Percentiles rank a stretch among this genome's conserved stretches.
Conservation (phyloP, 2,329 filamentous ascomycete genomes). For the Xylariaceae sp. region DNA sequence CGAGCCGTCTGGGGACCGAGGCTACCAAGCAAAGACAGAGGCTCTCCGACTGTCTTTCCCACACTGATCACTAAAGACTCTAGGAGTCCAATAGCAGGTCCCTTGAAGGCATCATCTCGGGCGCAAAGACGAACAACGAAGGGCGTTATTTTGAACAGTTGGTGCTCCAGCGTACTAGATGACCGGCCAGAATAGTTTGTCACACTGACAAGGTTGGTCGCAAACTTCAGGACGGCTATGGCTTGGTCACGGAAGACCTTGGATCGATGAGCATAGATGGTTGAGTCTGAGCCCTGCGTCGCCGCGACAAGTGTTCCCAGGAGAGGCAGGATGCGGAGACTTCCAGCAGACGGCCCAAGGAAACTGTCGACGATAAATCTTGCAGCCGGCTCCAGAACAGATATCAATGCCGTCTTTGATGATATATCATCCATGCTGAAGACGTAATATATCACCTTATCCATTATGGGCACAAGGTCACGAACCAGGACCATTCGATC, state of each 20-base stretch:
- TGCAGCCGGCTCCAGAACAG: constrained; percentile 66
- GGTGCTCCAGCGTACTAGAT: constrained; percentile 63
- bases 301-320: constrained; percentile 63
- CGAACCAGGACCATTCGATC: constrained; percentile 66
- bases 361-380: constrained; percentile 73
- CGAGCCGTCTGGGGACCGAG: constrained; percentile 77
- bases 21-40: constrained; percentile 89
- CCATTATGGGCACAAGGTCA: constrained; percentile 63
- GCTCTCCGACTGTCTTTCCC: constrained; percentile 62
- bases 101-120: constrained; percentile 59
- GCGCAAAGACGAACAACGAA: constrained; percentile 73
- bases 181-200: constrained; percentile 59
- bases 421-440: constrained; percentile 67
- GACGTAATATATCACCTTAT: constrained; percentile 64
- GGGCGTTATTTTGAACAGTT: constrained; percentile 75
- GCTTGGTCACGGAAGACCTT: constrained; percentile 58
- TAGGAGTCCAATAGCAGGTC: constrained; percentile 62
- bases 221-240: constrained; percentile 58
- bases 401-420: constrained; percentile 44
- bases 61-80: constrained; percentile 68
- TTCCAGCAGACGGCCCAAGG: constrained; percentile 61
- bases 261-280: constrained; percentile 52
- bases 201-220: constrained; percentile 64
- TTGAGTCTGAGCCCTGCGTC: constrained; percentile 54
- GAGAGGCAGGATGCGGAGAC: constrained; percentile 71